These are phyloP conservation scores for Lasiodiplodia theobromae DNA, from an alignment of 2,329 filamentous ascomycete species.

Conservation along the genomic window DNA sequence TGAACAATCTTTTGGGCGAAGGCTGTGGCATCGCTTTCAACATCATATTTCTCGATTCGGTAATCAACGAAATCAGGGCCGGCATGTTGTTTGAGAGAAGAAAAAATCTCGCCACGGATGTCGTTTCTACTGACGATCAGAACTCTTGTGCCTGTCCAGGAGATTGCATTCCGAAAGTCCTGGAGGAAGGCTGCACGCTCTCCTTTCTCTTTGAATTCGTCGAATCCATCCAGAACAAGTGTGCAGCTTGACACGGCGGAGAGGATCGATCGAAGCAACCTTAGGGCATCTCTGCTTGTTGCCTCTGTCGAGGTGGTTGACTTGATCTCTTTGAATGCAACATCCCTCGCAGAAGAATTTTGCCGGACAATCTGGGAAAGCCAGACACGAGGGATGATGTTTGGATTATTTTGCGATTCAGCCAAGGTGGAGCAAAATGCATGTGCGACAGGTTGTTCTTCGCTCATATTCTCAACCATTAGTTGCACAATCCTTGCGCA, in stretches of 20 bases:
- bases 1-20: neutral
- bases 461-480: neutral
- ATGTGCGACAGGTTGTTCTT: neutral
- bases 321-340: neutral
- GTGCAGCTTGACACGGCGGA: neutral
- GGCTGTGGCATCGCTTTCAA: neutral
- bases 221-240: neutral
- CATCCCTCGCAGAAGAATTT: neutral
- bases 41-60: neutral
- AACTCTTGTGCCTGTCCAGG: neutral
- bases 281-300: neutral
- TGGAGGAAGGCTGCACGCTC: neutral
- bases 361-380: neutral
- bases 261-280: neutral
- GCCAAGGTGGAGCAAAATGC: neutral
- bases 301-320: neutral
- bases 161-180: neutral
- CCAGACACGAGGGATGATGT: neutral
- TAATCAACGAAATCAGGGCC: neutral
- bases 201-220: neutral
- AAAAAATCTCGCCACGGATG: neutral
- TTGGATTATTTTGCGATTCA: neutral
- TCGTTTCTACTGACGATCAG: neutral
- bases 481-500: neutral
- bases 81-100: neutral